These are phyloP conservation scores for Apiospora hydei DNA, from an alignment of 2,329 filamentous ascomycete genomes.

Conservation along the genomic window DNA sequence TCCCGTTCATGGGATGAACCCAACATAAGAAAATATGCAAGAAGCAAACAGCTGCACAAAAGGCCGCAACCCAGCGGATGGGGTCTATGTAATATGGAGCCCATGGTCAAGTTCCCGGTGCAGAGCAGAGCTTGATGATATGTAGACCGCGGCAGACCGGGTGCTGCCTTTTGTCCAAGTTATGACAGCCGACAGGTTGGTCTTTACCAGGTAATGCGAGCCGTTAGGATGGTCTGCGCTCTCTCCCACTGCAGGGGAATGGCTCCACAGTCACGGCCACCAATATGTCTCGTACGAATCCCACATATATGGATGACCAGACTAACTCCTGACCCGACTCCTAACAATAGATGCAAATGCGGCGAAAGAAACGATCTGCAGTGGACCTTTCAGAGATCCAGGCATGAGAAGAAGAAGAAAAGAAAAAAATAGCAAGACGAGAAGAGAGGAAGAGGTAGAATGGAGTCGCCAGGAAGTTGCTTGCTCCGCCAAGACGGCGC, in stretches of 20 bases:
- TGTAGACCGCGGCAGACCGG: not conserved
- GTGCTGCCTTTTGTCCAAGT: not conserved
- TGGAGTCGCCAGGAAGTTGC: not conserved
- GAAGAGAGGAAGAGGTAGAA: not conserved
- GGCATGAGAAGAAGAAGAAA: too few relatives aligned
- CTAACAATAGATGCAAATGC: not conserved
- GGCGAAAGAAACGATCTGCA: not conserved
- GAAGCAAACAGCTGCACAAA: slow-evolving; percentile 5
- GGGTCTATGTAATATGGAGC: not conserved
- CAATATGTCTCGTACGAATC: slow-evolving; percentile 1
- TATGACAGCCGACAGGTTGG: not conserved
- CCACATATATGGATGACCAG: not conserved
- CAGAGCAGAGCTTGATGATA: not conserved
- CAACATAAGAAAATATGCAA: not conserved
- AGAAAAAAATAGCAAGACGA: not conserved
- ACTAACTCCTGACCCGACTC: not conserved
- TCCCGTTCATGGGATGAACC: slow-evolving; percentile 3
- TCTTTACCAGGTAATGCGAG: not conserved
- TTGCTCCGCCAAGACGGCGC: slow-evolving; percentile 24
- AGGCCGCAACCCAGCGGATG: not conserved
- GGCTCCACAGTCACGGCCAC: slow-evolving; percentile 8
- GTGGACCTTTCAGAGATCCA: not conserved
- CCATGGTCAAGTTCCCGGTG: not conserved
- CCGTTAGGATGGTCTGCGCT: not conserved
- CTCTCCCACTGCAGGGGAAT: not conserved